Conservation (phyloP, 495 filamentous ascomycete species). For the Neurospora sp. region DNA sequence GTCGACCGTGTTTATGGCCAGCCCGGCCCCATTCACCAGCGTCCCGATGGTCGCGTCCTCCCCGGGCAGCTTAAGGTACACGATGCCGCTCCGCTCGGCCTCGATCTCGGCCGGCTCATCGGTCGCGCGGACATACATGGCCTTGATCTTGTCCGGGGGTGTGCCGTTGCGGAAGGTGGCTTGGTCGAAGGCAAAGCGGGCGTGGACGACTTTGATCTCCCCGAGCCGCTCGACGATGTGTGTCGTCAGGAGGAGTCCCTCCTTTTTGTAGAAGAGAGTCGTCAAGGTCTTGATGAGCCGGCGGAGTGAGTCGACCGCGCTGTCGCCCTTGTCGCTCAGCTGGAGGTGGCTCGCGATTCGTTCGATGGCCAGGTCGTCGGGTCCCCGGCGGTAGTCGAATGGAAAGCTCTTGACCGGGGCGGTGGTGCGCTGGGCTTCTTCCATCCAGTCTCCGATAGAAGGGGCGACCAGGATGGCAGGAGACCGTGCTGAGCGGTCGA, state of each 20-base stretch:
- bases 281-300: conserved; percentile 45
- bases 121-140: conserved; percentile 38
- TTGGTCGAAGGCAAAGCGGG: conserved; percentile 64
- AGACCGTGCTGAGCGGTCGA: conserved; percentile 52
- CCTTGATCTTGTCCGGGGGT: conserved; percentile 57
- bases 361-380: conserved; percentile 43
- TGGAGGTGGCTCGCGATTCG: conserved; percentile 19
- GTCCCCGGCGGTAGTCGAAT: conserved; percentile 45
- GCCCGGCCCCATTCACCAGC: conserved; percentile 77
- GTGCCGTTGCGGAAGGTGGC: conserved; percentile 57
- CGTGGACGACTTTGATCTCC: conserved; percentile 35
- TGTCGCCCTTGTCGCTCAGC: conserved; percentile 10
- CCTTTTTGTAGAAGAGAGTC: conserved; percentile 54
- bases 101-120: conserved; percentile 52
- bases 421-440: conserved; percentile 17
- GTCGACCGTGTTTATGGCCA: conserved; percentile 90
- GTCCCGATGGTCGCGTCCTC: conserved; percentile 53
- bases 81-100: conserved; percentile 62
- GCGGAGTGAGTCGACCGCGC: conserved; percentile 28
- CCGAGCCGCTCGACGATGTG: conserved; percentile 32
- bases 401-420: conserved; percentile 44
- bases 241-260: conserved; percentile 54
- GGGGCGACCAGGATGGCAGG: conserved; percentile 62
- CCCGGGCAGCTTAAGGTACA: conserved; percentile 52
- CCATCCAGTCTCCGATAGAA: conserved; percentile 29